Conservation (phyloP, 1,284 basidiomycete genomes). For the Moesziomyces globuligerus region DNA sequence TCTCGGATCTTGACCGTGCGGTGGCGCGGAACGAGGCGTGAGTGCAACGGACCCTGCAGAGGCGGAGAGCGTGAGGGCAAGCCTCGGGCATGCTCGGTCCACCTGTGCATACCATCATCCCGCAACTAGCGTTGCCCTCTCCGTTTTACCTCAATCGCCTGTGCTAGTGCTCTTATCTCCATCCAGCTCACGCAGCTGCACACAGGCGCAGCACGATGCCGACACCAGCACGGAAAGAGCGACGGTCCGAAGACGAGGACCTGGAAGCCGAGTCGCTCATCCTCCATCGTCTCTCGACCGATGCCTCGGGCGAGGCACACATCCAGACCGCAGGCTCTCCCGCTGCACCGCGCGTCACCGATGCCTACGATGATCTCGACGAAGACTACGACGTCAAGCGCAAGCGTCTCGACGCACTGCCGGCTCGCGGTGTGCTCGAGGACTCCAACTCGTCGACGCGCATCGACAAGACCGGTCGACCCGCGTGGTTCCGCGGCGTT, state of each 20-base stretch:
- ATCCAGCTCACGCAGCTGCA: neutral
- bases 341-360: slow-evolving; percentile 26
- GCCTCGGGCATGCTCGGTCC: too few species aligned
- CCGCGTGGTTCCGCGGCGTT: slow-evolving; percentile 50
- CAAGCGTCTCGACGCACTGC: slow-evolving; percentile 27
- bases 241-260: slow-evolving; percentile 33
- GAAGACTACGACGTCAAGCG: slow-evolving; percentile 25
- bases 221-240: slow-evolving; percentile 17
- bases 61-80: too few species aligned
- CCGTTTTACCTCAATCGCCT: too few species aligned
- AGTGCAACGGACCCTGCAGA: neutral
- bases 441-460: slow-evolving; percentile 34
- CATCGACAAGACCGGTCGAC: slow-evolving; percentile 58
- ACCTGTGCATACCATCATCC: neutral
- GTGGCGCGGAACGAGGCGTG: too few species aligned
- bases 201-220: slow-evolving; percentile 7
- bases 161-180: neutral
- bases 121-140: too few species aligned
- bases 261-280: slow-evolving; percentile 52
- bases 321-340: slow-evolving; percentile 22
- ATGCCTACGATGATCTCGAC: slow-evolving; percentile 48
- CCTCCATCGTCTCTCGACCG: slow-evolving; percentile 43
- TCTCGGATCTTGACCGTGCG: neutral
- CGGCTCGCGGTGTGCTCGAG: slow-evolving; percentile 32
- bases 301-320: slow-evolving; percentile 22